Base-by-base conservation (phyloP, 2,329 filamentous ascomycete genomes). In the Hymenoscyphus salicellus region DNA sequence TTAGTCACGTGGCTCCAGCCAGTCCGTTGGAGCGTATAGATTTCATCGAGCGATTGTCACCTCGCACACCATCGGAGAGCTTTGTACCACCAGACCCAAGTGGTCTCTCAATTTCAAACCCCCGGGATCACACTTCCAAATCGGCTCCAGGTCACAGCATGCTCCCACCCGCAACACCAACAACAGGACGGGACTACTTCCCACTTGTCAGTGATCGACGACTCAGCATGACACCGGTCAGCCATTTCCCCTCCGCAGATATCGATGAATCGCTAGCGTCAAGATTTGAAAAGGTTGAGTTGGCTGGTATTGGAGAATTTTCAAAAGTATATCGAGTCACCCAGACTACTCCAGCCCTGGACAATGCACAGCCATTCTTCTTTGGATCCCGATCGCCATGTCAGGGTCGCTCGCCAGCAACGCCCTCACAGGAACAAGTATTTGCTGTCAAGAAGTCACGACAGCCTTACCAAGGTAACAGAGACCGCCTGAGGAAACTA, bases 361-460 rank as follows among this genome's bases (percentile, higher is more conserved):
- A 70, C 71, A 82, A 72, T 77, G 80, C 76, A 72, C 55, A 58
- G 36, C 80, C 71, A 63, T 80, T 65, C 61, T 71, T 72, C 59
- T 77, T 82, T 62, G 65, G 71, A 57, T 79, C 79, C 56, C 77
- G 77, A 65, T 84, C 82, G 1, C 80, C 84, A 1, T 80, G 78
- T 1, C 78, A 77, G 62, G 77, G 81, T 11, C 80, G 78, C 43
- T 78, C 83, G n/a, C 82, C 86, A 8, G 83, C 82, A 11, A 83
- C 80, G 49, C 80, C 84, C 7, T 73, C 83, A 26, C 81, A 83
- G 36, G 82, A 84, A 38, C 82, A 84, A 62, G 87, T 96, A 0
- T 98, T 89, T 81, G 94, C 94, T 2, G 93, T 99, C 62, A 99
- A 99, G 81, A 98, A 96, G 80, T 89, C 92, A 66, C 91, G 91